phyloP scores from a whole-genome alignment of 2,329 filamentous ascomycete species.

The Emericellopsis cladophorae region DNA sequence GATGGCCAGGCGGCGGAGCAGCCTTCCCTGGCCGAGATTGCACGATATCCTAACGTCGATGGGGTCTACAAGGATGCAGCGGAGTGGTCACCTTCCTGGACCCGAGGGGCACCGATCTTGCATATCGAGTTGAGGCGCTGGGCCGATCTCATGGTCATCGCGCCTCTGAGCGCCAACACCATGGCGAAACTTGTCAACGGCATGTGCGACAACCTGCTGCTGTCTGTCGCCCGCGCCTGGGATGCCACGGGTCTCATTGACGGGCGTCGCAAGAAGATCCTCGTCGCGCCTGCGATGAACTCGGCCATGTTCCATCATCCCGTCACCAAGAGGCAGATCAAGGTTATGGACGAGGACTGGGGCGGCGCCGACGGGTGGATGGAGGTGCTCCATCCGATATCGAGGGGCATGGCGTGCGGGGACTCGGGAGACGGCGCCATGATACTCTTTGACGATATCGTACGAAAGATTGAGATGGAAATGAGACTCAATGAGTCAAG shows the following conservation, averaged over 20 bases:
- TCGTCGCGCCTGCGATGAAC: constrained; percentile 80
- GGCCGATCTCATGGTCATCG: constrained; percentile 71
- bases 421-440: constrained; percentile 75
- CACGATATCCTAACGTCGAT: constrained; percentile 57
- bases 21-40: constrained; percentile 49
- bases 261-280: constrained; percentile 52
- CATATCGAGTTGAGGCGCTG: constrained; percentile 76
- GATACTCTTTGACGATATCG: constrained; percentile 69
- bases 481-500: constrained; percentile 13
- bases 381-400: constrained; percentile 56
- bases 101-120: constrained; percentile 63
- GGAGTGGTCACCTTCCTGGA: constrained; percentile 74
- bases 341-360: constrained; percentile 64
- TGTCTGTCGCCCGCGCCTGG: constrained; percentile 72
- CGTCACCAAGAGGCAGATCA: constrained; percentile 60
- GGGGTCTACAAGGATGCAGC: constrained; percentile 73
- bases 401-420: constrained; percentile 70
- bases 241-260: constrained; percentile 40
- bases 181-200: constrained; percentile 76
- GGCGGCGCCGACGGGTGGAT: constrained; percentile 30
- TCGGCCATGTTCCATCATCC: constrained; percentile 84
- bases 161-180: constrained; percentile 72
- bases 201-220: constrained; percentile 65
- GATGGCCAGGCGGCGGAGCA: constrained; percentile 66
- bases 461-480: constrained; percentile 45